phyloP scores from a whole-genome alignment of 805 yeast species.

The Ogataea nitratoaversa region DNA sequence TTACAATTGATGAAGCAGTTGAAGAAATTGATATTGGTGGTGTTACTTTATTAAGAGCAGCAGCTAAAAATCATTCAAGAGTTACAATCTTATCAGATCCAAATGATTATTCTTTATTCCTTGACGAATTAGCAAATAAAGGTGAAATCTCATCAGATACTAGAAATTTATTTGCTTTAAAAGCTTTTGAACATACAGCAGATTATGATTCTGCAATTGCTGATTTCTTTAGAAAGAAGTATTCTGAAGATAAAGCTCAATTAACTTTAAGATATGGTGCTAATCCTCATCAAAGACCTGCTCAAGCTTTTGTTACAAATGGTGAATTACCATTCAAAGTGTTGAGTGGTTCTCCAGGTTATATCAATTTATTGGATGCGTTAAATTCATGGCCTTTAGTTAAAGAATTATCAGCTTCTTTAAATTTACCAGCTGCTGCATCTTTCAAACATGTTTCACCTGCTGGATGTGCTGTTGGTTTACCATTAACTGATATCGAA shows the following conservation, averaged over 20 bases:
- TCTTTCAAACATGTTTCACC: slow-evolving; percentile 98
- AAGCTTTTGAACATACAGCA: slow-evolving; percentile 98
- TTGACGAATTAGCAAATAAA: slow-evolving; percentile 61
- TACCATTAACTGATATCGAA: slow-evolving; percentile 87
- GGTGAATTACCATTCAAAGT: slow-evolving; percentile 94
- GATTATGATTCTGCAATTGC: slow-evolving; percentile 94
- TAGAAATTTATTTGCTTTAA: slow-evolving; percentile 82
- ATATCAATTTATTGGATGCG: slow-evolving; percentile 94
- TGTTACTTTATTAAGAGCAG: slow-evolving; percentile 95
- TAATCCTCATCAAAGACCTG: slow-evolving; percentile 99
- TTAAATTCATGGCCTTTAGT: slow-evolving; percentile 98
- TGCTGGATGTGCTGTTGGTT: slow-evolving; percentile 97
- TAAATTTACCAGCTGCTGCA: slow-evolving; percentile 97
- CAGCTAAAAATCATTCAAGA: slow-evolving; percentile 96
- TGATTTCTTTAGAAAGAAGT: slow-evolving; percentile 96
- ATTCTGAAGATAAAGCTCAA: slow-evolving; percentile 85
- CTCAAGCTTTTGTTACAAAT: slow-evolving; percentile 86
- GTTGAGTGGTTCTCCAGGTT: slow-evolving; percentile 92
- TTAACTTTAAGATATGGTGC: slow-evolving; percentile 97
- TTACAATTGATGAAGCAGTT: slow-evolving; percentile 94
- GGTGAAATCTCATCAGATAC: slow-evolving; percentile 72
- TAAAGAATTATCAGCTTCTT: slow-evolving; percentile 89
- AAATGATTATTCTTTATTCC: slow-evolving; percentile 80
- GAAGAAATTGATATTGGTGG: slow-evolving; percentile 99
- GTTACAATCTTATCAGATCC: slow-evolving; percentile 96